Evolutionary conservation across 1,284 basidiomycete species (phyloP).

Genomic region (Heterobasidion parviporum): DNA sequence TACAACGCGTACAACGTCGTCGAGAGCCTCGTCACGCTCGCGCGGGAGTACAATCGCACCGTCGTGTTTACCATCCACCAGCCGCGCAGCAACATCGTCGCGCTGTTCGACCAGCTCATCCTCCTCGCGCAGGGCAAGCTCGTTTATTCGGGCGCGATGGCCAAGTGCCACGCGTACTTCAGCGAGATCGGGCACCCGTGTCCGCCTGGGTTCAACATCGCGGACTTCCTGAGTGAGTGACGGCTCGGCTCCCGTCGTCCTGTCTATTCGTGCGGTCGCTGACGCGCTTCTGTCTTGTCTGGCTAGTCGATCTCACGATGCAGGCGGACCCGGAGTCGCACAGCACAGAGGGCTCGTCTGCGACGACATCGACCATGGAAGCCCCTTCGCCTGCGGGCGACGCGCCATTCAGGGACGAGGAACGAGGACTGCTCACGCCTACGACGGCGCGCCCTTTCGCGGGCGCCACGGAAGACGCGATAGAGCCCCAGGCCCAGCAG

Average conservation of each 20-base stretch:
- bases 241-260: no score
- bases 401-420: constrained; percentile 51
- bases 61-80: constrained; percentile 98
- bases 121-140: constrained; percentile 79
- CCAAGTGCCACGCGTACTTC: constrained; percentile 77
- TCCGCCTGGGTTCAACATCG: constrained; percentile 95
- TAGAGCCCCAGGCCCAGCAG: constrained; percentile 42
- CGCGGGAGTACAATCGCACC: constrained; percentile 87
- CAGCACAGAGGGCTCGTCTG: constrained; percentile 27
- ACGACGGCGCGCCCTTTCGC: constrained; percentile 15
- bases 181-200: constrained; percentile 74
- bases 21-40: constrained; percentile 80
- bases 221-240: constrained; percentile 83
- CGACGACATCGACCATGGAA: constrained; percentile 13
- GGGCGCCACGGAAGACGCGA: constrained; percentile 30
- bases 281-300: background rate
- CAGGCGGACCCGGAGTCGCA: constrained; percentile 50
- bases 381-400: constrained; percentile 27
- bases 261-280: no score
- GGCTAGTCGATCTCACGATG: constrained; percentile 78
- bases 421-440: constrained; percentile 31
- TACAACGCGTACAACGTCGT: constrained; percentile 96
- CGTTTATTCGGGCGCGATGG: constrained; percentile 76
- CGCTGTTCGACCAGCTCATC: constrained; percentile 88
- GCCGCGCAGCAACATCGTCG: constrained; percentile 95